Conservation (phyloP, 768 basidiomycete genomes). For the Serendipita vermifera region DNA sequence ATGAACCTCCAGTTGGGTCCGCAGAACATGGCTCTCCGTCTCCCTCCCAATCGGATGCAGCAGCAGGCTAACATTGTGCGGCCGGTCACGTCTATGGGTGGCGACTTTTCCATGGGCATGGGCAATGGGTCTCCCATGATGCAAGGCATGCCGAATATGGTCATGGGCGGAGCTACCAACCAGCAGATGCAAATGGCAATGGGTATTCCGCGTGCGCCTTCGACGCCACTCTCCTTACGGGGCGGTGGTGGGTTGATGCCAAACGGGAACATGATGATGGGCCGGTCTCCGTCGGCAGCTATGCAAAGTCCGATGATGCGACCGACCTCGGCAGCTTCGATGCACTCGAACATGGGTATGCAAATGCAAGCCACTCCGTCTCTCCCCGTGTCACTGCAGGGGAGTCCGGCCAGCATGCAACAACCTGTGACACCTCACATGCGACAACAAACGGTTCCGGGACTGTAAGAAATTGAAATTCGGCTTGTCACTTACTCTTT, state of each 20-base stretch:
- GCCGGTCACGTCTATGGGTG: not conserved
- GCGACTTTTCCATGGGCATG: not conserved
- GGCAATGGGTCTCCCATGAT: not conserved
- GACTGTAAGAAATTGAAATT: not conserved
- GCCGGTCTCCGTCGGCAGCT: not conserved
- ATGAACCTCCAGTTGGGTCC: constrained; percentile 10
- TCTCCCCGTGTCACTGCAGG: not conserved
- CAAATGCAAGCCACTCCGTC: not conserved
- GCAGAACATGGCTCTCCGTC: constrained; percentile 9
- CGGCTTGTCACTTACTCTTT: not conserved
- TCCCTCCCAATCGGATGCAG: constrained; percentile 8
- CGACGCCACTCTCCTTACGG: constrained; percentile 4
- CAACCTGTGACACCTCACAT: constrained; percentile 2
- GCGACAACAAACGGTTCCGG: constrained; percentile 6
- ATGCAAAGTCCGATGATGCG: constrained; percentile 10
- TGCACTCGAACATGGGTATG: constrained; percentile 5
- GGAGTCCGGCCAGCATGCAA: not conserved
- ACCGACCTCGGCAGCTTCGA: constrained; percentile 3
- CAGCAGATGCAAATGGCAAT: not conserved
- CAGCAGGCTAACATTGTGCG: not conserved
- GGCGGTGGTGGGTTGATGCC: not conserved
- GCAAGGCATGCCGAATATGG: not conserved
- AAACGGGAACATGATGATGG: constrained; percentile 5
- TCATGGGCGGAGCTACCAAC: not conserved
- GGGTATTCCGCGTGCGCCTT: not conserved